Percentiles rank a stretch among this genome's conserved stretches.
These are phyloP conservation scores for Cercospora janseana DNA, from an alignment of 2,329 filamentous ascomycete species.

Conservation along the genomic window DNA sequence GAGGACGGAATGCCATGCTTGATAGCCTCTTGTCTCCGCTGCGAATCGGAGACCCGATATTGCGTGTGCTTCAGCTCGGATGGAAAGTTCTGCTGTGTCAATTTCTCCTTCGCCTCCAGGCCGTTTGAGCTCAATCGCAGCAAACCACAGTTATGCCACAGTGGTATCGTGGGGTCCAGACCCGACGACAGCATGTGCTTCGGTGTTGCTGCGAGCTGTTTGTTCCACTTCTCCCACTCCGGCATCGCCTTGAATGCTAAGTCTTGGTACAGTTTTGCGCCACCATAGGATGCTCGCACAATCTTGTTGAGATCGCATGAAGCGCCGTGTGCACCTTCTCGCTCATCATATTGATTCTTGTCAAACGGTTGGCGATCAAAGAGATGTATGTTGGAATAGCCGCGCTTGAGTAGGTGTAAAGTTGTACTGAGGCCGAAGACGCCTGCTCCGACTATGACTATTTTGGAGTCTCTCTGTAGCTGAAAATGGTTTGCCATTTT, in stretches of 20 bases:
- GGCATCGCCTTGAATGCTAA: constrained; percentile 30
- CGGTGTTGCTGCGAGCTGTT: constrained; percentile 13
- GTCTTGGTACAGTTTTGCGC: constrained; percentile 27
- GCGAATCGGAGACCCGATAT: constrained; percentile 28
- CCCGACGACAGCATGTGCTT: constrained; percentile 13
- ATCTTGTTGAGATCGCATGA: constrained; percentile 32
- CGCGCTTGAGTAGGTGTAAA: constrained; percentile 29
- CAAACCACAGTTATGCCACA: constrained; percentile 33
- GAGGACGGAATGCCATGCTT: constrained; percentile 17
- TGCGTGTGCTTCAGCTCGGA: constrained; percentile 30
- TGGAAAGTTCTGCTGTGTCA: constrained; percentile 31
- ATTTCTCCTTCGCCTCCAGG: constrained; percentile 24
- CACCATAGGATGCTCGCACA: constrained; percentile 29
- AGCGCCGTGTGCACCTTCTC: constrained; percentile 24
- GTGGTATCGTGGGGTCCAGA: constrained; percentile 16
- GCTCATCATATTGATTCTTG: constrained; percentile 27
- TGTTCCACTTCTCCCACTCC: constrained; percentile 39
- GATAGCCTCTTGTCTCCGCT: constrained; percentile 16
- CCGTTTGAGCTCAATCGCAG: constrained; percentile 25
- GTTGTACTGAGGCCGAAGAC: constrained; percentile 48
- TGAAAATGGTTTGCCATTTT: constrained; percentile 13
- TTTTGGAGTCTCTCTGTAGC: constrained; percentile 23
- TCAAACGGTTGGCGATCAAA: constrained; percentile 37
- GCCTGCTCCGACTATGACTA: constrained; percentile 45
- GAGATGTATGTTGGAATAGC: constrained; percentile 31